Percentiles rank a stretch among this genome's conserved stretches.
phyloP scores from a whole-genome alignment of 2,329 filamentous ascomycete genomes.

The Talaromyces pinophilus region DNA sequence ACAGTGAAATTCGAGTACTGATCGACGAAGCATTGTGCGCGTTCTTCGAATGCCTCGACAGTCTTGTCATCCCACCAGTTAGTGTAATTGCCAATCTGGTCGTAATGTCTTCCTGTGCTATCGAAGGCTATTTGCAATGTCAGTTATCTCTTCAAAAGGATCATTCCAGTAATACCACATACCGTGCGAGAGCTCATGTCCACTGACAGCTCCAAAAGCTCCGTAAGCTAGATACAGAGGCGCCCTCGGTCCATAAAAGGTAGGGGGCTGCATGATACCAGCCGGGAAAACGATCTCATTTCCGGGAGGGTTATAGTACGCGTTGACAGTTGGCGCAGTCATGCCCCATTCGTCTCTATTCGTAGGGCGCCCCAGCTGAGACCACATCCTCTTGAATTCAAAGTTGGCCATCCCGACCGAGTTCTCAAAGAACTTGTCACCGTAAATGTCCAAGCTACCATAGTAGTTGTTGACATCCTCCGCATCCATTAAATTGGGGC shows the following conservation, averaged over 20 bases:
- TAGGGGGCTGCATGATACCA: constrained; percentile 68
- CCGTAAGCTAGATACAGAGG: constrained; percentile 69
- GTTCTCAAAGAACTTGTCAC: constrained; percentile 60
- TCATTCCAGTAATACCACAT: constrained; percentile 22
- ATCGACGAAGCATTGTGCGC: constrained; percentile 66
- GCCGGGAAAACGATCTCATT: constrained; percentile 71
- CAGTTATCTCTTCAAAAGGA: background rate
- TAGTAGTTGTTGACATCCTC: constrained; percentile 60
- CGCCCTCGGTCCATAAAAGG: constrained; percentile 61
- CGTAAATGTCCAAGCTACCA: constrained; percentile 52
- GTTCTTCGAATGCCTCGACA: constrained; percentile 58
- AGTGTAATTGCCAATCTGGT: constrained; percentile 64
- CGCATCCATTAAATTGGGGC: constrained; percentile 63
- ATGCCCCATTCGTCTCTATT: constrained; percentile 63
- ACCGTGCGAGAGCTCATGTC: constrained; percentile 68
- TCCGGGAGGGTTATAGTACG: constrained; percentile 64
- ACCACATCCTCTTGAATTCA: constrained; percentile 55
- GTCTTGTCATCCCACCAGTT: constrained; percentile 68
- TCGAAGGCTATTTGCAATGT: constrained; percentile 58
- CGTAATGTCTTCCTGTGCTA: constrained; percentile 64
- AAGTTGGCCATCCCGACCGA: constrained; percentile 54
- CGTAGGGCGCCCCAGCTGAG: constrained; percentile 60
- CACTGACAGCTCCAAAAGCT: constrained; percentile 66
- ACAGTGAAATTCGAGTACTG: constrained; percentile 66
- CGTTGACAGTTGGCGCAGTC: constrained; percentile 64